Conservation (phyloP, 2,329 filamentous ascomycete species). For the Exophiala sideris region DNA sequence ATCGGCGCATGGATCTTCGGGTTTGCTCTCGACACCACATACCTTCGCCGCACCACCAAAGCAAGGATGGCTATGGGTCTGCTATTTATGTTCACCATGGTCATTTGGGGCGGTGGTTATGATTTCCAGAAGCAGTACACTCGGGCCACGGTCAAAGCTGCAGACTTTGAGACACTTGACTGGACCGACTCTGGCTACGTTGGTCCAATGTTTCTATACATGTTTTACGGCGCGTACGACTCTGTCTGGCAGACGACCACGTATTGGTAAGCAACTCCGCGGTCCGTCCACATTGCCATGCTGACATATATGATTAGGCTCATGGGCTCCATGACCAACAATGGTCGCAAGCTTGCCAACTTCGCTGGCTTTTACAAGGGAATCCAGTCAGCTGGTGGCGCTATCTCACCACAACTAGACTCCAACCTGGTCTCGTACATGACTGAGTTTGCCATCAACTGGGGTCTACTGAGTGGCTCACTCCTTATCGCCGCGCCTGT, state of each 20-base stretch:
- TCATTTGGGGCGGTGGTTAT: constrained; percentile 79
- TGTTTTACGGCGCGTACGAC: constrained; percentile 87
- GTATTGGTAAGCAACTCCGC: constrained; percentile 64
- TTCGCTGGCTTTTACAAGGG: constrained; percentile 80
- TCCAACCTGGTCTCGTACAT: constrained; percentile 57
- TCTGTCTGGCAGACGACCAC: constrained; percentile 85
- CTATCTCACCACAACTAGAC: constrained; percentile 70
- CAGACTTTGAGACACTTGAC: constrained; percentile 46
- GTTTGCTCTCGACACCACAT: constrained; percentile 61
- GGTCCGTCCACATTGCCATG: neutral
- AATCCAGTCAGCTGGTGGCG: constrained; percentile 74
- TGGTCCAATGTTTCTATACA: constrained; percentile 82
- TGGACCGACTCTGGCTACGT: constrained; percentile 67
- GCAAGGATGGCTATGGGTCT: constrained; percentile 62
- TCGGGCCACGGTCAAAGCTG: constrained; percentile 38
- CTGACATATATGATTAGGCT: constrained; percentile 49
- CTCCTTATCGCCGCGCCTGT: constrained; percentile 72
- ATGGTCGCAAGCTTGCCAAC: constrained; percentile 78
- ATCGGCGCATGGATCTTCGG: constrained; percentile 71
- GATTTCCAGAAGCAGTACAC: constrained; percentile 66
- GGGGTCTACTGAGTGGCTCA: constrained; percentile 65
- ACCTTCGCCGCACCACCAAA: constrained; percentile 61
- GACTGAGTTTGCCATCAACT: constrained; percentile 65
- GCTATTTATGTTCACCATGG: constrained; percentile 69
- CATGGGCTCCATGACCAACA: constrained; percentile 86